Conservation (phyloP, 192 early-diverging fungal species). For the Radiomyces spectabilis region DNA sequence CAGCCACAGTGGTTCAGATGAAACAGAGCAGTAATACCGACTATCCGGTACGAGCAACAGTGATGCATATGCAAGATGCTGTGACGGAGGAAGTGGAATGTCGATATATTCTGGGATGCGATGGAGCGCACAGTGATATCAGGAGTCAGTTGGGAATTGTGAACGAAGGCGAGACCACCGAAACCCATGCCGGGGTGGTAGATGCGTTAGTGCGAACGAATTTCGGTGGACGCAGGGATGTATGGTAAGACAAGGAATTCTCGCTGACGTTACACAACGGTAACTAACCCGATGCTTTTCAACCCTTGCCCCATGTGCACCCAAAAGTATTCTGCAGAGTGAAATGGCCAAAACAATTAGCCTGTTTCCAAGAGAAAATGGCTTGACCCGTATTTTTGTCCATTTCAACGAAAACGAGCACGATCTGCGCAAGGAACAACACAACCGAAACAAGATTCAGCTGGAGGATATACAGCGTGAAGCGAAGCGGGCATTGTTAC, state of each 20-base stretch:
- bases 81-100: slow-evolving; percentile 10
- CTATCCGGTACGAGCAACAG: slow-evolving; percentile 11
- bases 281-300: too few relatives aligned
- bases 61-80: slow-evolving; percentile 7
- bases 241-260: slow-evolving; percentile 15
- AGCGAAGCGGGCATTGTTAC: slow-evolving; percentile 20
- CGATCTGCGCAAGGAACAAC: slow-evolving; percentile 13
- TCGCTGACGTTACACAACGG: too few relatives aligned
- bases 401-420: too few relatives aligned
- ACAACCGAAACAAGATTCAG: slow-evolving; percentile 25
- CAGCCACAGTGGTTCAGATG: slow-evolving; percentile 12
- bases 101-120: slow-evolving; percentile 26
- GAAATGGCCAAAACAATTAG: slow-evolving; percentile 15
- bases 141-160: slow-evolving; percentile 12
- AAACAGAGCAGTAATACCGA: background rate
- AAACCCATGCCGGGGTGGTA: slow-evolving; percentile 17
- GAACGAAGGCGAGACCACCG: slow-evolving; percentile 19
- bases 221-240: slow-evolving; percentile 13
- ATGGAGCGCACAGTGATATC: slow-evolving; percentile 28
- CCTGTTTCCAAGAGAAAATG: slow-evolving; percentile 25
- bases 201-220: slow-evolving; percentile 24
- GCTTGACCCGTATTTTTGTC: slow-evolving; percentile 22
- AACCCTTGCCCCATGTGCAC: too few relatives aligned
- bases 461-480: slow-evolving; percentile 23
- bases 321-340: slow-evolving; percentile 22